Conservation (phyloP, 306 rosid genomes). For the Albizia julibrissin region DNA sequence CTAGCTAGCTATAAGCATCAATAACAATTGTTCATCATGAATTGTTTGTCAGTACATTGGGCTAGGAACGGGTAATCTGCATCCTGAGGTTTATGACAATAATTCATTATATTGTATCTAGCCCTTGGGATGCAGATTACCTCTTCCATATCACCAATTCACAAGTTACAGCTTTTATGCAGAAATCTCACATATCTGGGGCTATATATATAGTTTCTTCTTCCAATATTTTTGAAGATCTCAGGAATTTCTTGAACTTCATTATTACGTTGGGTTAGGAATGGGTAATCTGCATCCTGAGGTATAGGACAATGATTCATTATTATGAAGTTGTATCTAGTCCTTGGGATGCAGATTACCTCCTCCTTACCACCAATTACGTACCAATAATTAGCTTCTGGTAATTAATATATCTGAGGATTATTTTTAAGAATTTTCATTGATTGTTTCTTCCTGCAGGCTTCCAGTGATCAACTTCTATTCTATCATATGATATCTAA, state of each 20-base stretch:
- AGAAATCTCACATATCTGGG: too few species aligned
- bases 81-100: constrained; percentile 50
- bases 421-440: too few species aligned
- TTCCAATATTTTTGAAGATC: background rate
- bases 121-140: constrained; percentile 62
- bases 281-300: constrained; percentile 30
- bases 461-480: too few species aligned
- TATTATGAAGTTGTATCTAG: constrained; percentile 23
- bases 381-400: too few species aligned
- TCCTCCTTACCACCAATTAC: constrained; percentile 27
- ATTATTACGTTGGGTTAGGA: background rate
- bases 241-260: background rate
- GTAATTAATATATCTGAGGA: too few species aligned
- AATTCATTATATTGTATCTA: constrained; percentile 27
- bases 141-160: constrained; percentile 32
- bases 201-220: background rate
- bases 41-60: background rate
- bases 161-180: too few species aligned
- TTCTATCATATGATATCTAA: too few species aligned
- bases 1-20: background rate
- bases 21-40: background rate
- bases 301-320: constrained; percentile 44
- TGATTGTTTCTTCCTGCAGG: too few species aligned
- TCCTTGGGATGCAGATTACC: constrained; percentile 64
- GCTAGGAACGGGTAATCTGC: constrained; percentile 12